Evolutionary conservation across 805 yeast species (phyloP).

Genomic region (Pichia membranifaciens): DNA sequence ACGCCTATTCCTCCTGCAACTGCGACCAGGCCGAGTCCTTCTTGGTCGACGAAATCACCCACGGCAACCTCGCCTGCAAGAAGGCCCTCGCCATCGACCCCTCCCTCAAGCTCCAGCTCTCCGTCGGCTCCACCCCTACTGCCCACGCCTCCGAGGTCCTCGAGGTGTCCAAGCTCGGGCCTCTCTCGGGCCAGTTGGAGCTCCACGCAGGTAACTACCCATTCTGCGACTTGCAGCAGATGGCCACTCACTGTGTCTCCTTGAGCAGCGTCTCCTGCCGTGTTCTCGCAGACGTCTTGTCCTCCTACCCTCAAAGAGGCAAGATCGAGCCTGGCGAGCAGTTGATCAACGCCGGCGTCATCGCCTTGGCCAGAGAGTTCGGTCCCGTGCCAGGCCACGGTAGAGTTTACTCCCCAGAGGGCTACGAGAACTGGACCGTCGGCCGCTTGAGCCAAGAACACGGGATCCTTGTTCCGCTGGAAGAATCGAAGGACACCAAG

Average conservation of each 20-base stretch:
- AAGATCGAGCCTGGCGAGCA: slow-evolving; percentile 49
- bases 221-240: slow-evolving; percentile 69
- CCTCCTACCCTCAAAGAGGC: slow-evolving; percentile 54
- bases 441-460: slow-evolving; percentile 75
- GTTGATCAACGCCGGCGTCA: slow-evolving; percentile 66
- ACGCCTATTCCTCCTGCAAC: slow-evolving; percentile 50
- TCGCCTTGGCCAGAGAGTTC: slow-evolving; percentile 60
- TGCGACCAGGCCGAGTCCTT: slow-evolving; percentile 41
- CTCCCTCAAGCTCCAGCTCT: slow-evolving; percentile 38
- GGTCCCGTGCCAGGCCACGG: slow-evolving; percentile 62
- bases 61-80: slow-evolving; percentile 50
- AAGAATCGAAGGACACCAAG: slow-evolving; percentile 21
- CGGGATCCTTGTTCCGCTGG: slow-evolving; percentile 56
- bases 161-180: slow-evolving; percentile 11
- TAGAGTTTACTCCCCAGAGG: slow-evolving; percentile 28
- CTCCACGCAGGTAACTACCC: slow-evolving; percentile 80
- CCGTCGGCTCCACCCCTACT: slow-evolving; percentile 83
- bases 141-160: slow-evolving; percentile 46
- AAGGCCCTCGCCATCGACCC: slow-evolving; percentile 34
- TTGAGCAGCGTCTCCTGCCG: slow-evolving; percentile 41
- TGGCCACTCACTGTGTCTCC: slow-evolving; percentile 57
- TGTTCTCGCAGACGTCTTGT: slow-evolving; percentile 54
- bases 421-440: slow-evolving; percentile 50
- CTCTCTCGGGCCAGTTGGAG: slow-evolving; percentile 44
- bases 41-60: slow-evolving; percentile 50